Evolutionary conservation across 2,329 filamentous ascomycete genomes (phyloP), one percentile per base, ranked within the genome.

Genomic region (Rugonectria rugulosa): DNA sequence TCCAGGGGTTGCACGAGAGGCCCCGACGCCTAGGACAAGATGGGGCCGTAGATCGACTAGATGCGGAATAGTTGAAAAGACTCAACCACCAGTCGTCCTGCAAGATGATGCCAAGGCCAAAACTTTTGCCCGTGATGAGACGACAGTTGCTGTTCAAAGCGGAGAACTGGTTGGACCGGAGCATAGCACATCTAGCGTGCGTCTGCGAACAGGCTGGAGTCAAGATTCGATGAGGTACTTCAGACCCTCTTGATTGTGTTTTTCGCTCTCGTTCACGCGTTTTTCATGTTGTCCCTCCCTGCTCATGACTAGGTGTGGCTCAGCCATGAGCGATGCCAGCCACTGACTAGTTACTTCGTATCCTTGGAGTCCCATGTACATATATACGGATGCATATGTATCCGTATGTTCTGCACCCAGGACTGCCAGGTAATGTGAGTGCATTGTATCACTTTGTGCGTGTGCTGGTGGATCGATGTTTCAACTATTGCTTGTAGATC

Each of bases 11-110:
- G 29, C 17, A 17, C 19, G 15, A 31, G 34, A n/a, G n/a, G n/a
- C n/a, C 47, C 40, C 63, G 50, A 42, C 7, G n/a, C 3, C 15
- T 14, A 32, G 51, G 61, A 63, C 57, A 45, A 64, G 56, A 56
- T 27, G 40, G 48, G 12, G 51, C 53, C 61, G 54, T 42, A 62
- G 56, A 65, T 62, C 32, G 43, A 57, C 48, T 65, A 27, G 38
- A 67, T 61, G 42, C 19, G 64, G 62, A 55, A 59, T 67, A 65
- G 64, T 46, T 53, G 62, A 32, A 53, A 54, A 51, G n/a, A 20
- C 56, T 29, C 53, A 45, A 58, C 51, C 58, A 57, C 65, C 65
- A 68, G 62, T 68, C 59, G 49, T 56, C 54, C 55, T 53, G 50
- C 36, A 17, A 51, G 45, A 51, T 50, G 40, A 23, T 59, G 64